Conservation (phyloP, 805 yeast species). For the Cyberlindnera misumaiensis region DNA sequence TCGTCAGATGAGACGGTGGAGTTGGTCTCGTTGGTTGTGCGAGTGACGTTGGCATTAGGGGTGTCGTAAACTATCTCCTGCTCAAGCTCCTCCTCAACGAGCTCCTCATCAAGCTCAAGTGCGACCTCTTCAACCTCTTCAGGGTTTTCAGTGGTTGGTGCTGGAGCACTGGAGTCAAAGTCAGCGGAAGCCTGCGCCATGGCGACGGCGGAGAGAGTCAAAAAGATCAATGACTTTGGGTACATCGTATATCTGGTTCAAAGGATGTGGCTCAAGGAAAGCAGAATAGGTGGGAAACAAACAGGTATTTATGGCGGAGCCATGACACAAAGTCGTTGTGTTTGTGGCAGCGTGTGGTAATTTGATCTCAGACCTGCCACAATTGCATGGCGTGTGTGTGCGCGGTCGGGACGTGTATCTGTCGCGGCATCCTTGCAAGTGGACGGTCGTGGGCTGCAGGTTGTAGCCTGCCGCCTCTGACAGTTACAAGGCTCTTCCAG, state of each 20-base stretch:
- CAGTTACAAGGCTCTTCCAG: no score
- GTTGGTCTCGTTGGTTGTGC: constrained; percentile 3
- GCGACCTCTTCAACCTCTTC: constrained; percentile 5
- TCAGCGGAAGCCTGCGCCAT: constrained; percentile 19
- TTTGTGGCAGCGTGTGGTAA: constrained; percentile 1
- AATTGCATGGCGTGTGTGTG: no score
- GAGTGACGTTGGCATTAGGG: constrained; percentile 4
- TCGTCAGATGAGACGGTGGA: constrained; percentile 4
- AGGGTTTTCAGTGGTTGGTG: constrained; percentile 1
- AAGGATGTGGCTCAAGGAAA: not conserved
- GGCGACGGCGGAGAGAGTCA: constrained; percentile 16
- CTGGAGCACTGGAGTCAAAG: constrained; percentile 4
- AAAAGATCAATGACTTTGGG: constrained; percentile 10
- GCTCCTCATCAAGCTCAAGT: constrained; percentile 3
- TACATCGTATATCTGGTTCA: constrained; percentile 4
- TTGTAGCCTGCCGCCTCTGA: no score
- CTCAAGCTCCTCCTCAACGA: constrained; percentile 1
- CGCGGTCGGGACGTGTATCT: no score
- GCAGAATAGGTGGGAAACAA: no score
- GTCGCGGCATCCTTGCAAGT: no score
- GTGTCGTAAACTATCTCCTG: constrained; percentile 1
- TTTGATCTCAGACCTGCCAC: no score
- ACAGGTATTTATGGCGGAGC: not conserved
- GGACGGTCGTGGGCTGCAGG: no score
- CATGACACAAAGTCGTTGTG: constrained; percentile 1